Evolutionary conservation across 345 rosid genomes (phyloP), one percentile per base, ranked within the genome.

Genomic region (Citrus australasica): DNA sequence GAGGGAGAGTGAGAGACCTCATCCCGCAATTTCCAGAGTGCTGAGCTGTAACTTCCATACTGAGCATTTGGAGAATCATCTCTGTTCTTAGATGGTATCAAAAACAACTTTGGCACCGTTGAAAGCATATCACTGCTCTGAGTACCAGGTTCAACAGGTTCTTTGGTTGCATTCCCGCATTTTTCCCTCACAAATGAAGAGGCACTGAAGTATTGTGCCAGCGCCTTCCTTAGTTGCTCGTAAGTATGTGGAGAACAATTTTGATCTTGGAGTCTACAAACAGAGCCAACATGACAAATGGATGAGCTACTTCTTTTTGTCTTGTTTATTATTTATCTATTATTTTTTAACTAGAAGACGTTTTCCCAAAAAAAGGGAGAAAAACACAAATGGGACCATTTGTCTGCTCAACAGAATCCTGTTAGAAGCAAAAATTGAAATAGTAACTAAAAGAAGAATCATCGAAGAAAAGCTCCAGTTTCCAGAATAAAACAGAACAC

Each of bases 221-320:
- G 83, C 35, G 86, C 90, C 84, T 85, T 82, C 81, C 76, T 88
- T 79, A 86, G 80, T 78, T 81, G 84, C 73, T 67, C 24, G 66
- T 65, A 33, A 67, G 80, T 84, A 28, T 8, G 69, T 2, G 88
- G 90, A 78, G 88, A 83, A 58, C 81, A 74, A 79, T 88, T 82
- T 79, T 84, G 83, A 87, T 88, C 91, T 76, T 88, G 94, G 63
- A 93, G 77, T 84, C 98, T 93, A 76, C 61, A 75, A 63, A 72
- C 9, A 77, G 37, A 37, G 28, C 40, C 30, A 73, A 68, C 65
- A 82, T 19, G 63, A 55, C 5, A 27, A 42, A 69, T 22, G n/a
- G 25, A 40, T 22, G 32, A 46, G 71, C 22, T 51, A 33, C 22
- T 74, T 69, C 17, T 28, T 62, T 27, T 28, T 28, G 13, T 5